Percentiles rank a stretch among this genome's conserved stretches.
These are phyloP conservation scores for Pyricularia sp. DNA, from an alignment of 2,329 filamentous ascomycete species.

Conservation along the genomic window DNA sequence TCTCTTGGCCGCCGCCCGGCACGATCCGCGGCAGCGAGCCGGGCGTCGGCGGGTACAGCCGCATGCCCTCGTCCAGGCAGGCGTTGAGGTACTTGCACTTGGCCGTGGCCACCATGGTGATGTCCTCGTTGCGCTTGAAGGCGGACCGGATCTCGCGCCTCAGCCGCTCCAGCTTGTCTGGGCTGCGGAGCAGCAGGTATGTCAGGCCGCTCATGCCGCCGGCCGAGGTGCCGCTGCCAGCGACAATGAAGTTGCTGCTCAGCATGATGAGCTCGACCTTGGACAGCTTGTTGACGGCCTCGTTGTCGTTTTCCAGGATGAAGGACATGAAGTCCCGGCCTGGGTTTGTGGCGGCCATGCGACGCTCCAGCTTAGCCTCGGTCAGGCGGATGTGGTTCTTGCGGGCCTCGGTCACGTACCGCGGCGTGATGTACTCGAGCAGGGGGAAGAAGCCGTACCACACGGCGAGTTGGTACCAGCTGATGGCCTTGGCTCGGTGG, in stretches of 20 bases:
- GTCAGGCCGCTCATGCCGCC: constrained; percentile 25
- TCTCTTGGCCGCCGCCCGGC: constrained; percentile 7
- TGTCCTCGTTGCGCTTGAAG: constrained; percentile 15
- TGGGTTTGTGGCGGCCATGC: background rate
- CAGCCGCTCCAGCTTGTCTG: constrained; percentile 11
- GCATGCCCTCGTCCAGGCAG: constrained; percentile 19
- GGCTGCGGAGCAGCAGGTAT: constrained; percentile 20
- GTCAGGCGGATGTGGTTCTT: background rate
- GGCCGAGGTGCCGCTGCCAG: constrained; percentile 38
- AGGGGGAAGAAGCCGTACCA: too few relatives aligned
- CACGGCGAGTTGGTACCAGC: too few relatives aligned
- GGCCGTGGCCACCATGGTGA: constrained; percentile 13
- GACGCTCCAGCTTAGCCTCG: background rate
- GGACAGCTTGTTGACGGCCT: background rate
- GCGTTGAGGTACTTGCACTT: constrained; percentile 21
- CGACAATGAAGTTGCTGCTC: constrained; percentile 23
- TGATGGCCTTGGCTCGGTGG: too few relatives aligned
- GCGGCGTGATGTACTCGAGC: too few relatives aligned
- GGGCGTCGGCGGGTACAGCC: constrained; percentile 17
- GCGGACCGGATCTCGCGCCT: constrained; percentile 4
- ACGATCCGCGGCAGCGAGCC: constrained; percentile 10
- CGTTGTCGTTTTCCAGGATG: background rate
- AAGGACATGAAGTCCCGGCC: background rate
- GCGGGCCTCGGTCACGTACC: background rate
- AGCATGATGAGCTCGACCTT: background rate